Evolutionary conservation across 2,329 filamentous ascomycete species (phyloP).

Genomic region (Didymella arachidicola): DNA sequence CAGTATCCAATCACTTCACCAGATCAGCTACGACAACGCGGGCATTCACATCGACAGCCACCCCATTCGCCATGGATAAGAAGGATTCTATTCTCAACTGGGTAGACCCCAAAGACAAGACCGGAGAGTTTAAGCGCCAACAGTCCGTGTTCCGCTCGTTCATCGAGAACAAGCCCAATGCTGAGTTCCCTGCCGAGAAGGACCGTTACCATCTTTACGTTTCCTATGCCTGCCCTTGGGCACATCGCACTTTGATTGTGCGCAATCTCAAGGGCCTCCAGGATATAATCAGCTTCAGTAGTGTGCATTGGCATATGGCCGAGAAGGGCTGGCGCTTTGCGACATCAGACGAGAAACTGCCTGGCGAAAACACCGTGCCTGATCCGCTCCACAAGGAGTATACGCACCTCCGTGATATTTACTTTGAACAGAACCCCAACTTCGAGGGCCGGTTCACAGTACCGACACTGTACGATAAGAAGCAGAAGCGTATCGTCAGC

Average conservation of each 20-base stretch:
- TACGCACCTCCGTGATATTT: constrained; percentile 78
- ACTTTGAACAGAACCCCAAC: constrained; percentile 75
- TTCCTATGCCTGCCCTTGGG: constrained; percentile 94
- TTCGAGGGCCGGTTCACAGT: constrained; percentile 87
- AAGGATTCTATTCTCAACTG: constrained; percentile 74
- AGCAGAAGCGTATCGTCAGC: constrained; percentile 78
- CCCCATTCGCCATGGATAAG: constrained; percentile 26
- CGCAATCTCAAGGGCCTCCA: constrained; percentile 92
- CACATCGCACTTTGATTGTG: constrained; percentile 85
- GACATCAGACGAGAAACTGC: constrained; percentile 66
- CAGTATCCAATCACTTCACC: constrained; percentile 24
- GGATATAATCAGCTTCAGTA: constrained; percentile 77
- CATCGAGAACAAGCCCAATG: constrained; percentile 75
- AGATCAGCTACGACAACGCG: constrained; percentile 17
- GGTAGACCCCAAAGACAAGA: constrained; percentile 78
- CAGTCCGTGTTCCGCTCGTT: constrained; percentile 81
- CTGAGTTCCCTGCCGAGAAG: constrained; percentile 83
- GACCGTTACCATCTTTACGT: constrained; percentile 94
- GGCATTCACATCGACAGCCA: constrained; percentile 24
- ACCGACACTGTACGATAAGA: constrained; percentile 83
- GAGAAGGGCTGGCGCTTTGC: constrained; percentile 84
- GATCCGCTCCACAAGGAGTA: constrained; percentile 73
- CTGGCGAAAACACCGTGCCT: constrained; percentile 63
- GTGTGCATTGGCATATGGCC: constrained; percentile 91
- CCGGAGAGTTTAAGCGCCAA: constrained; percentile 92